A percentile compares a stretch with the other conserved stretches of the same genome.
phyloP scores from a whole-genome alignment of 1,139 yeast species.

The Debaryomyces udenii region DNA sequence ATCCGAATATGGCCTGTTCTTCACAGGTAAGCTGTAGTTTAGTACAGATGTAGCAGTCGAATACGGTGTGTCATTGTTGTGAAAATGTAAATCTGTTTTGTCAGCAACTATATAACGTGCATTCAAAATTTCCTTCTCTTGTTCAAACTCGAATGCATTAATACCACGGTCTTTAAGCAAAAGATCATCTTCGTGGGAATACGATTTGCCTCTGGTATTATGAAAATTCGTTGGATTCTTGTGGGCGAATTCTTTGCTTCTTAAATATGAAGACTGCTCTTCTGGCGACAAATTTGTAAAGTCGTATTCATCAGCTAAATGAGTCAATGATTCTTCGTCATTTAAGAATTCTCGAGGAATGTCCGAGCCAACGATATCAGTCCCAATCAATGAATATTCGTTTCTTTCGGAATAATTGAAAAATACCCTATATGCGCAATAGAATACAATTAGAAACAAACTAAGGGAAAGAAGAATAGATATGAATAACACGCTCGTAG shows the following conservation, averaged over 20 bases:
- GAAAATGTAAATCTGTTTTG: constrained; percentile 61
- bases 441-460: constrained; percentile 18
- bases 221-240: constrained; percentile 36
- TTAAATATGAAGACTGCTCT: constrained; percentile 41
- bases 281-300: constrained; percentile 45
- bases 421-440: constrained; percentile 20
- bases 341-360: constrained; percentile 39
- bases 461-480: constrained; percentile 18
- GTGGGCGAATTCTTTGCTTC: constrained; percentile 39
- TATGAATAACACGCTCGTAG: constrained; percentile 18
- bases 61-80: constrained; percentile 45
- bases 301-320: constrained; percentile 42
- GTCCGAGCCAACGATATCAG: constrained; percentile 21
- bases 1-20: constrained; percentile 56
- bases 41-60: constrained; percentile 52
- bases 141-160: constrained; percentile 46
- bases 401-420: constrained; percentile 16
- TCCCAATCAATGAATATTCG: constrained; percentile 23
- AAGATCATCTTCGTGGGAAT: constrained; percentile 33
- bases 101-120: constrained; percentile 58
- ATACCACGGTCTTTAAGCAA: constrained; percentile 44
- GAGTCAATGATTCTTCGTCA: constrained; percentile 43
- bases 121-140: constrained; percentile 31
- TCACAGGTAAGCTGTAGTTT: constrained; percentile 66
- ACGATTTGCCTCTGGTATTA: constrained; percentile 38